Percentiles rank a stretch among this genome's conserved stretches.
phyloP scores from a whole-genome alignment of 2,329 filamentous ascomycete genomes.

The Epichloe festucae region DNA sequence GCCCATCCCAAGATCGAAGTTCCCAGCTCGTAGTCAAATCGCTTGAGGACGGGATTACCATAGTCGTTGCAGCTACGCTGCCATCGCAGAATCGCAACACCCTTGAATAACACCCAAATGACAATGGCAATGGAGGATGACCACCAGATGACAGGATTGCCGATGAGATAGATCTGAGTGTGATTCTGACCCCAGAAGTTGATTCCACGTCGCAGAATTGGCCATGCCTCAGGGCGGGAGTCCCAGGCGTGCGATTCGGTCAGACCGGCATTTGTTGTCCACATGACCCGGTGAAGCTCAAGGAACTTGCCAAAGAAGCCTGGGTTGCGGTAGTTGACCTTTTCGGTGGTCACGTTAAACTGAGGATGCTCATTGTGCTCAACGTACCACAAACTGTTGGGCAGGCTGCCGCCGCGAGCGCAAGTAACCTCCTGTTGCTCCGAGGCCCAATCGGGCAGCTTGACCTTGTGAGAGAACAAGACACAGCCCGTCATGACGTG shows the following conservation, averaged over 20 bases:
- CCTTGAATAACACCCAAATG: constrained; percentile 76
- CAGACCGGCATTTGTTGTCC: constrained; percentile 92
- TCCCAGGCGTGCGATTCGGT: constrained; percentile 98
- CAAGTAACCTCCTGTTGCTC: constrained; percentile 99
- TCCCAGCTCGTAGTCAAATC: constrained; percentile 95
- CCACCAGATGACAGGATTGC: constrained; percentile 94
- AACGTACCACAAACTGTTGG: constrained; percentile 95
- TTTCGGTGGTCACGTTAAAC: constrained; percentile 65
- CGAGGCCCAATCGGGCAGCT: constrained; percentile 93
- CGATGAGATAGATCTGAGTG: constrained; percentile 91
- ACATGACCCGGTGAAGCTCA: constrained; percentile 97
- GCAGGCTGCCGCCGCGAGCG: constrained; percentile 76
- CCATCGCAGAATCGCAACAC: constrained; percentile 77
- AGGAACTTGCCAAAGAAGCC: constrained; percentile 97
- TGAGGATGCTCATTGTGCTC: constrained; percentile 79
- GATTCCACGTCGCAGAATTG: constrained; percentile 81
- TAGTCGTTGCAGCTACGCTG: constrained; percentile 90
- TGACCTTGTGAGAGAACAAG: constrained; percentile 97
- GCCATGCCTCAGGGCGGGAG: constrained; percentile 87
- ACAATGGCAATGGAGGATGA: constrained; percentile 65
- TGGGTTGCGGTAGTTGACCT: constrained; percentile 89
- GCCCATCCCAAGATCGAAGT: constrained; percentile 86
- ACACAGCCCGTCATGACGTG: constrained; percentile 95
- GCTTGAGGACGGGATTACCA: constrained; percentile 68
- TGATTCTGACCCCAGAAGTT: constrained; percentile 97